Conservation (phyloP, 495 filamentous ascomycete genomes). For the Usnea hakonensis region DNA sequence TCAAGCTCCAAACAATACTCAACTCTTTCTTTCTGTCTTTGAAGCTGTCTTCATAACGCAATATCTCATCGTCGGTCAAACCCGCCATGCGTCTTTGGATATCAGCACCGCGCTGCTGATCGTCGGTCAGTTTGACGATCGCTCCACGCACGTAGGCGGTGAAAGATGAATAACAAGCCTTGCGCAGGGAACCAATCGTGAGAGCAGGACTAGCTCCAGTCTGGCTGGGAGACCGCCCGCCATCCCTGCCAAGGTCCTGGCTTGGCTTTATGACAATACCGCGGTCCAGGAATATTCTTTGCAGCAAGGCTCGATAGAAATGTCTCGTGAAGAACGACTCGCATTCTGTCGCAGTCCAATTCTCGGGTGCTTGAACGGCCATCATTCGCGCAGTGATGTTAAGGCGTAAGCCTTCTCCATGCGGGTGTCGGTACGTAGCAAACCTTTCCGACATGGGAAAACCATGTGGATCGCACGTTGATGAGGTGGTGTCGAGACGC, state of each 20-base stretch:
- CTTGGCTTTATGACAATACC: slow-evolving; percentile 58
- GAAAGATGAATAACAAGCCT: slow-evolving; percentile 72
- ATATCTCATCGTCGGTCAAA: slow-evolving; percentile 67
- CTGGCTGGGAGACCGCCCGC: slow-evolving; percentile 27
- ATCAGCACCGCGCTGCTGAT: slow-evolving; percentile 47
- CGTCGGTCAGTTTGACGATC: slow-evolving; percentile 56
- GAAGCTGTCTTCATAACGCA: slow-evolving; percentile 57
- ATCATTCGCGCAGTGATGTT: slow-evolving; percentile 97
- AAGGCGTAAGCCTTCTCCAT: slow-evolving; percentile 58
- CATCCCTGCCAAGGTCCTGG: slow-evolving; percentile 30
- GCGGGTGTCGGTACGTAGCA: slow-evolving; percentile 46
- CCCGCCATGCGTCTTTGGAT: slow-evolving; percentile 52
- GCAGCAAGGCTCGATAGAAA: slow-evolving; percentile 85
- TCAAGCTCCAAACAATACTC: slow-evolving; percentile 80
- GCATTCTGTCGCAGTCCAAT: slow-evolving; percentile 77
- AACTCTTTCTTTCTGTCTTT: slow-evolving; percentile 67
- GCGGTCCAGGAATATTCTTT: slow-evolving; percentile 79
- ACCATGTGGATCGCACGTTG: slow-evolving; percentile 70
- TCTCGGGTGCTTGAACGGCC: slow-evolving; percentile 89
- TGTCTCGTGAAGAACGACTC: slow-evolving; percentile 87
- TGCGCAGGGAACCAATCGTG: slow-evolving; percentile 77
- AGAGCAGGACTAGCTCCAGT: slow-evolving; percentile 52
- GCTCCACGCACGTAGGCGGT: slow-evolving; percentile 72
- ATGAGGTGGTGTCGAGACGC: slow-evolving; percentile 49
- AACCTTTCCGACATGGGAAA: slow-evolving; percentile 83